Evolutionary conservation across 352 stramenopile genomes (phyloP).

Genomic region (Phytophthora podocarpi): DNA sequence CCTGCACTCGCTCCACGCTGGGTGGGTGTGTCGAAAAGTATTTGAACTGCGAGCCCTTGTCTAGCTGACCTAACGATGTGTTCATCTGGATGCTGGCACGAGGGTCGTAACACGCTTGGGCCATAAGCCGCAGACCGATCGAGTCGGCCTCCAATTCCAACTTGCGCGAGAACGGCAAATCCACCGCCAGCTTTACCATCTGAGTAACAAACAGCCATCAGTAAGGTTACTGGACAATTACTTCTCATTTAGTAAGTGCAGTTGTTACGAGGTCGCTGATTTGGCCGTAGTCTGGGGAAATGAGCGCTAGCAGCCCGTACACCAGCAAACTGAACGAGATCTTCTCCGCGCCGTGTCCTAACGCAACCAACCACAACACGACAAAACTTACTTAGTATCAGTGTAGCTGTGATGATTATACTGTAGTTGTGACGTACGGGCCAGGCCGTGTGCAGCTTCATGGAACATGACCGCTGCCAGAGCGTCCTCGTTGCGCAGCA

Average conservation of each 20-base stretch:
- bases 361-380: too few relatives aligned
- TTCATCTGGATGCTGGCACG: conserved; percentile 64
- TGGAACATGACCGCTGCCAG: conserved; percentile 76
- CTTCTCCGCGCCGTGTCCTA: conserved; percentile 75
- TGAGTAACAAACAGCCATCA: conserved; percentile 14
- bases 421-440: conserved; percentile 39
- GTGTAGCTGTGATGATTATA: too few relatives aligned
- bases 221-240: too few relatives aligned
- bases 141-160: conserved; percentile 61
- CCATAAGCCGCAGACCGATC: conserved; percentile 64
- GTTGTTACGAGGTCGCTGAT: conserved; percentile 55
- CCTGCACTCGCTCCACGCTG: conserved; percentile 60
- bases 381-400: too few relatives aligned
- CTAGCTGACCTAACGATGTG: conserved; percentile 36
- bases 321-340: conserved; percentile 69
- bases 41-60: conserved; percentile 48
- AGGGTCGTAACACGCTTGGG: conserved; percentile 60
- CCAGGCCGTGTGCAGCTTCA: conserved; percentile 70
- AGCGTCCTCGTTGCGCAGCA: conserved; percentile 62
- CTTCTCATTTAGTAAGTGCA: too few relatives aligned
- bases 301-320: conserved; percentile 53
- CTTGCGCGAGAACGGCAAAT: conserved; percentile 63
- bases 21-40: conserved; percentile 82
- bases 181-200: conserved; percentile 56
- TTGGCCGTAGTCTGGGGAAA: conserved; percentile 61